Evolutionary conservation across 305 asterid genomes (phyloP).

Genomic region (Fraxinus paxiana): DNA sequence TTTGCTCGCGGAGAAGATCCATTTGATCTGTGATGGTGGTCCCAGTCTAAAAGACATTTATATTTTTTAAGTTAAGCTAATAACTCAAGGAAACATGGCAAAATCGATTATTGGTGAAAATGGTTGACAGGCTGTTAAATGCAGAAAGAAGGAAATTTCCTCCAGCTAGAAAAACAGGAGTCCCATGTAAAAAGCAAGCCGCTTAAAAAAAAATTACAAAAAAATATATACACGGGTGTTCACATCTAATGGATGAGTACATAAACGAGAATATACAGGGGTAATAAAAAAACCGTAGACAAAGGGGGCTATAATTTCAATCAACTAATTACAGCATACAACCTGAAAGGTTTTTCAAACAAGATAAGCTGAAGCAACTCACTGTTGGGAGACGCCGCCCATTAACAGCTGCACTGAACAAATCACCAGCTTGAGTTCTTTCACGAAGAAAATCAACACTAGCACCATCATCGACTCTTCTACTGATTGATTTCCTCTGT

Average conservation of each 20-base stretch:
- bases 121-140: neutral
- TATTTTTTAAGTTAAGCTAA: slow-evolving; percentile 15
- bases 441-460: slow-evolving; percentile 43
- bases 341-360: neutral
- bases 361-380: slow-evolving; percentile 30
- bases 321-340: neutral
- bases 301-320: neutral
- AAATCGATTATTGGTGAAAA: slow-evolving; percentile 4
- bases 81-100: slow-evolving; percentile 12
- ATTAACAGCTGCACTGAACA: slow-evolving; percentile 64
- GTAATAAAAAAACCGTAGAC: neutral
- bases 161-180: neutral
- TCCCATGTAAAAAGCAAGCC: neutral
- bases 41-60: slow-evolving; percentile 56
- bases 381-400: slow-evolving; percentile 59
- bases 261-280: neutral
- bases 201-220: neutral
- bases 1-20: slow-evolving; percentile 80
- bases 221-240: neutral
- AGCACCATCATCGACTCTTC: slow-evolving; percentile 45
- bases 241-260: neutral
- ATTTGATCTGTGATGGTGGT: slow-evolving; percentile 81
- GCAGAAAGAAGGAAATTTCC: neutral
- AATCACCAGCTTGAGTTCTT: slow-evolving; percentile 82
- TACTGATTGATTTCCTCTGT: slow-evolving; percentile 56